Conservation (phyloP, 169 alveolate genomes). For the Eimeria praecox region DNA sequence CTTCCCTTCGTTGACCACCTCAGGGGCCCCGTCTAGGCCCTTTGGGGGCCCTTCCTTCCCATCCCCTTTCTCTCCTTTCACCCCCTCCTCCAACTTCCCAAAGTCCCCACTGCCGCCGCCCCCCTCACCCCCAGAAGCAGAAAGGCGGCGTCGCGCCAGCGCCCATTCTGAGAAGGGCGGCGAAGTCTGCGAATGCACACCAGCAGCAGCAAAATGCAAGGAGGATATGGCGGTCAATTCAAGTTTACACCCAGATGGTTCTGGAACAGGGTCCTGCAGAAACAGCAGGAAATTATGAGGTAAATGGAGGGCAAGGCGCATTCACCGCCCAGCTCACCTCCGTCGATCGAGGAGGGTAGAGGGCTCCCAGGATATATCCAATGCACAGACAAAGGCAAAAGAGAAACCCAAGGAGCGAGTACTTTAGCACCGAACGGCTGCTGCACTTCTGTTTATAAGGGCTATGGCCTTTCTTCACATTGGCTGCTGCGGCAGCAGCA, state of each 20-base stretch:
- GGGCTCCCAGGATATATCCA: conserved; percentile 40
- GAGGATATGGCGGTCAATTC: background rate
- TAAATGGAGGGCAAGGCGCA: background rate
- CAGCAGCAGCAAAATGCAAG: background rate
- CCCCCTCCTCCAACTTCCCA: background rate
- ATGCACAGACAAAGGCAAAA: background rate
- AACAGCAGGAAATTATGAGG: background rate
- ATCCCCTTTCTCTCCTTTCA: background rate
- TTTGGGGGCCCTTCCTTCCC: background rate
- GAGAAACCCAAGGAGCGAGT: background rate
- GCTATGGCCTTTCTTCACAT: background rate
- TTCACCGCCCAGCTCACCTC: background rate
- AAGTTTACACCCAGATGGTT: background rate
- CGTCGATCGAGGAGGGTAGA: background rate
- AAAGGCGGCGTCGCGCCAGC: conserved; percentile 1
- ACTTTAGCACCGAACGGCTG: conserved; percentile 10
- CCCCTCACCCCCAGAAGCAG: conserved; percentile 29
- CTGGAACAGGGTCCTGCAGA: background rate
- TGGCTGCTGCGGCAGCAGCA: background rate
- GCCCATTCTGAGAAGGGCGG: conserved; percentile 1
- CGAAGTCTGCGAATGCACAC: background rate
- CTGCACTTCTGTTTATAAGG: background rate
- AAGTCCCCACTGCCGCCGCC: background rate
- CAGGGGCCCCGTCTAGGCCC: background rate
- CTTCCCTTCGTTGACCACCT: background rate